These are phyloP conservation scores for Zopfia rhizophila DNA, from an alignment of 2,329 filamentous ascomycete species.

Conservation along the genomic window DNA sequence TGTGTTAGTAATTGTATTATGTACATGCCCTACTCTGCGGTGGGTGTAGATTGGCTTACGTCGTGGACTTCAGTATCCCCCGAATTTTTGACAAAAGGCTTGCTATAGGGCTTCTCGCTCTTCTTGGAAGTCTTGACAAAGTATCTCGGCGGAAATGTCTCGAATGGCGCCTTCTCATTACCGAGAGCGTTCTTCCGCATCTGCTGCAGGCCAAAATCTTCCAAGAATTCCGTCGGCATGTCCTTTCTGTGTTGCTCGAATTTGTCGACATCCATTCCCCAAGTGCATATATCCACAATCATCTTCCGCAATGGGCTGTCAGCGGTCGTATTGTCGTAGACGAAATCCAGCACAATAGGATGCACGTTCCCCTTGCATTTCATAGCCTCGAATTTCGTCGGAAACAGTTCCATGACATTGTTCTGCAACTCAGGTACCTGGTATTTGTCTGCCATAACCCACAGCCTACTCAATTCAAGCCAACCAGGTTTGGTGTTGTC, in stretches of 20 bases:
- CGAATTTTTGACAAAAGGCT: no score
- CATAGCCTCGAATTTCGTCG: not conserved
- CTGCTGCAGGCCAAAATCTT: conserved; percentile 14
- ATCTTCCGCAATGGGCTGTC: conserved; percentile 9
- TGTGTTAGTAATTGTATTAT: no score
- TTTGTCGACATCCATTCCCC: conserved; percentile 8
- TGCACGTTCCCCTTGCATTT: conserved; percentile 8
- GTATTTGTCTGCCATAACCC: conserved; percentile 23
- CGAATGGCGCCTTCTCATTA: no score
- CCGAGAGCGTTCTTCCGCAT: no score
- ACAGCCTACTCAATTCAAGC: conserved; percentile 16
- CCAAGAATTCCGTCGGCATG: conserved; percentile 14
- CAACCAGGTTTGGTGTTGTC: not conserved
- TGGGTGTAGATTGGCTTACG: no score
- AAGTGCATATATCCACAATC: conserved; percentile 16
- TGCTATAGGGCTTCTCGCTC: no score
- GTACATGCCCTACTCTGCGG: no score
- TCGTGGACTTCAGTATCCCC: no score
- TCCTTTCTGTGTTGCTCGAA: not conserved
- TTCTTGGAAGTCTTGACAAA: no score
- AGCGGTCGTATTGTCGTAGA: conserved; percentile 16
- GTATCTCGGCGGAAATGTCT: no score
- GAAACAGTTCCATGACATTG: conserved; percentile 9
- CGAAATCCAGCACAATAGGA: conserved; percentile 4
- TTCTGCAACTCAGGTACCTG: conserved; percentile 20